Base-by-base conservation (phyloP, 495 filamentous ascomycete species). In the Bacidia gigantensis region DNA sequence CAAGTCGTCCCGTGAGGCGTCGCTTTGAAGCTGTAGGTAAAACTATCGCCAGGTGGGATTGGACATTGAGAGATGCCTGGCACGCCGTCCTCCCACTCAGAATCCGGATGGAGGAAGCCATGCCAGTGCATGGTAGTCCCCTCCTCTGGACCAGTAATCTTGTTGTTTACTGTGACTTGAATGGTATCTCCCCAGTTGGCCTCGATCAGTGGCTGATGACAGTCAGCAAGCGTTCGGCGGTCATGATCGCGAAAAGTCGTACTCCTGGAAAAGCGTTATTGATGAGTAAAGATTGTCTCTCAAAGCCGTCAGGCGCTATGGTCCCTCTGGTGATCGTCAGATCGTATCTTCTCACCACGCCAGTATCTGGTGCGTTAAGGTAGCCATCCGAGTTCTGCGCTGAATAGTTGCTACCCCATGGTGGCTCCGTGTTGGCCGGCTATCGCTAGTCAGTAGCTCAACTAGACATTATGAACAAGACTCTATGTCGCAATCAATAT, bases 111-210 rank as follows among this genome's bases (percentile, higher is more conserved):
- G 3, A 65, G 60, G 11, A 76, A 51, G 2, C 74, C 70, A 55
- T n/a, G 72, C 64, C 64, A 77, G 56, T 78, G 74, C 3, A 78
- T 45, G 21, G 66, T 48, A 0, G 69, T 71, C 9, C 71, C 69
- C 46, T 73, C 67, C 40, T 58, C n/a, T n/a, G n/a, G n/a, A n/a
- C n/a, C n/a, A n/a, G n/a, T n/a, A 1, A 68, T 56, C 26, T 24
- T 66, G 61, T 84, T 86, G 21, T 64, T 70, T 20, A 84, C 76
- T 26, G n/a, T n/a, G n/a, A n/a, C n/a, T 25, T 75, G 51, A 41
- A 84, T 66, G 35, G 57, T 74, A 54, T 83, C 79, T 14, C 79
- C 79, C 73, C 77, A 79, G 53, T 83, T 65, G 17, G 77, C 79
- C 24, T 70, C 63, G 50, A 85, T 70, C 12, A 71, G 76, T 11